These are phyloP conservation scores for Kurtzmaniella quercitrusa DNA, from an alignment of 1,139 yeast genomes.

Conservation along the genomic window DNA sequence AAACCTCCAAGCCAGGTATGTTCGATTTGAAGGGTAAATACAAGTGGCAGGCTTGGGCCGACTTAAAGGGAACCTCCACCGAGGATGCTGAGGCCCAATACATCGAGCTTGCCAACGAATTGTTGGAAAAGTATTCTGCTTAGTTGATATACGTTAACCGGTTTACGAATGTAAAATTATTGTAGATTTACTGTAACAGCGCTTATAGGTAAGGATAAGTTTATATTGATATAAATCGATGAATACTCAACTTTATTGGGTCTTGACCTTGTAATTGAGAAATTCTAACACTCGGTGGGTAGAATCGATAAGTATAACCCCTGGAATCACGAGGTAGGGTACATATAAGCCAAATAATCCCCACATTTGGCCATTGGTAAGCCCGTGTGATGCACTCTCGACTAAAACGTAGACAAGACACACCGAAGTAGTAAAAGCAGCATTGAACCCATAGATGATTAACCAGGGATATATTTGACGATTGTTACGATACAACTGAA, in stretches of 20 bases:
- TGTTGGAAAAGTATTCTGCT: conserved; percentile 46
- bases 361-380: conserved; percentile 28
- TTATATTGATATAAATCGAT: too few relatives aligned
- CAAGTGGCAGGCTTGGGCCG: conserved; percentile 98
- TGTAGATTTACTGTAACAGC: too few relatives aligned
- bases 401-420: conserved; percentile 48
- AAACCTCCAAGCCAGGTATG: conserved; percentile 76
- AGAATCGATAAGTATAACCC: conserved; percentile 47
- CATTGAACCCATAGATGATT: conserved; percentile 73
- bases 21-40: conserved; percentile 93
- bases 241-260: neutral
- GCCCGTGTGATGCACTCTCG: conserved; percentile 29
- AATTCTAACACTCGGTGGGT: conserved; percentile 2
- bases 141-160: conserved; percentile 10
- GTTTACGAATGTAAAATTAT: too few relatives aligned
- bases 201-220: too few relatives aligned
- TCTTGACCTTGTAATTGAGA: neutral
- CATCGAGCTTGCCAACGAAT: conserved; percentile 68
- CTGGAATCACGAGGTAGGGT: conserved; percentile 69
- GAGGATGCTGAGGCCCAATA: conserved; percentile 90
- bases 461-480: conserved; percentile 44
- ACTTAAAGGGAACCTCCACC: conserved; percentile 76
- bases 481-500: conserved; percentile 13
- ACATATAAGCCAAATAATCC: conserved; percentile 51
- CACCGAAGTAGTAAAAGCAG: conserved; percentile 65